Base-by-base conservation (phyloP, 2,329 filamentous ascomycete species). In the Fusarium pseudonygamai region DNA sequence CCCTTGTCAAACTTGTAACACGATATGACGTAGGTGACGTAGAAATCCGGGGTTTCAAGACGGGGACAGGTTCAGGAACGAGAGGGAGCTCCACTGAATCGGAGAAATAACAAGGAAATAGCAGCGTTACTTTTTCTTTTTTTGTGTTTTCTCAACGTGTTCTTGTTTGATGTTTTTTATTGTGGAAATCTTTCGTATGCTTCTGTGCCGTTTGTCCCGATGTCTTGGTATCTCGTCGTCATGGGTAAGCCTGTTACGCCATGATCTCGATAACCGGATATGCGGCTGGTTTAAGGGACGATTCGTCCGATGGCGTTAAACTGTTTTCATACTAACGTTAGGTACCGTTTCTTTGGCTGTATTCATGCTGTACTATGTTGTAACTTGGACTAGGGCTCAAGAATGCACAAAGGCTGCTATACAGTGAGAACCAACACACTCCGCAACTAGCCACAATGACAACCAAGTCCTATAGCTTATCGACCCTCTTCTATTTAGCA, bases 11-110 rank as follows among this genome's bases (percentile, higher is more conserved):
- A 22, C n/a, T 3, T 59, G 66, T 59, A 69, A 46, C 36, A 22
- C 22, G 45, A 39, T 37, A 72, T 73, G 71, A 74, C 71, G 71
- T 71, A 56, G 39, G 62, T 73, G 58, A 64, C 62, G 62, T 68
- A 67, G 37, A 71, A 74, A 64, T 59, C 50, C 34, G 71, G 71
- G 71, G 71, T 47, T 49, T 57, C 69, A 72, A 7, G 14, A 24
- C 22, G 71, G 50, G 71, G 67, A 73, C 58, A 74, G 50, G 71
- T 24, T 30, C 65, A 64, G 40, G 36, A 62, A 67, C 55, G 53
- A 47, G 43, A n/a, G 45, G 3, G 50, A 64, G 58, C 50, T 61
- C 71, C 66, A 64, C 67, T 47, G 53, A 45, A 56, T 60, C 39
- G 66, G 42, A 67, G 20, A 58, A 59, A 60, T 60, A 67, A 59